Conservation (phyloP, 2,329 filamentous ascomycete genomes). For the Trichoderma sp. region DNA sequence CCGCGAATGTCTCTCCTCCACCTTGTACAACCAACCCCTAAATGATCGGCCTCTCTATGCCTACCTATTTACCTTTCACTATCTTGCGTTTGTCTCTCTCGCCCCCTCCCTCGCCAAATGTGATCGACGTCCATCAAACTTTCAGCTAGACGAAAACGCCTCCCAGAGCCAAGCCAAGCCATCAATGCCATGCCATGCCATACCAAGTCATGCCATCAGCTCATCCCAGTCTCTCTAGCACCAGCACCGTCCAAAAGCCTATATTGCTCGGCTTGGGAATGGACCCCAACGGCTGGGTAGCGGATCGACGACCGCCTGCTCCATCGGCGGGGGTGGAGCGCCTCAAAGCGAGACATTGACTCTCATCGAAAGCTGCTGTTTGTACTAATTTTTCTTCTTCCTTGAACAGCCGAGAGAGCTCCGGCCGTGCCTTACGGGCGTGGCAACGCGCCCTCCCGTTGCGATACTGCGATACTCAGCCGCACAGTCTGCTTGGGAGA, state of each 20-base stretch:
- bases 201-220: background rate
- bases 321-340: conserved; percentile 22
- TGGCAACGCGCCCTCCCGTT: conserved; percentile 3
- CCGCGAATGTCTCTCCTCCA: no score
- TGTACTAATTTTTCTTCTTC: background rate
- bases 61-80: background rate
- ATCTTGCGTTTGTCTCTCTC: background rate
- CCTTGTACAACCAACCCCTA: background rate
- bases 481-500: background rate
- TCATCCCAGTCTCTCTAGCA: background rate
- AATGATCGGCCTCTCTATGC: background rate
- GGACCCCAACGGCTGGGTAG: conserved; percentile 7
- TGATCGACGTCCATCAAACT: background rate
- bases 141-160: conserved; percentile 8
- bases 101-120: background rate
- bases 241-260: background rate
- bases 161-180: background rate
- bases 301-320: conserved; percentile 13
- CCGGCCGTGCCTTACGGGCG: conserved; percentile 19
- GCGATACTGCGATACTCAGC: background rate
- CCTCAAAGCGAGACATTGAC: background rate
- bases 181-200: background rate
- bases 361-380: background rate
- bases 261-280: background rate
- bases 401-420: conserved; percentile 16